Base-by-base conservation (phyloP, 495 filamentous ascomycete species). In the Rusavskia elegans region DNA sequence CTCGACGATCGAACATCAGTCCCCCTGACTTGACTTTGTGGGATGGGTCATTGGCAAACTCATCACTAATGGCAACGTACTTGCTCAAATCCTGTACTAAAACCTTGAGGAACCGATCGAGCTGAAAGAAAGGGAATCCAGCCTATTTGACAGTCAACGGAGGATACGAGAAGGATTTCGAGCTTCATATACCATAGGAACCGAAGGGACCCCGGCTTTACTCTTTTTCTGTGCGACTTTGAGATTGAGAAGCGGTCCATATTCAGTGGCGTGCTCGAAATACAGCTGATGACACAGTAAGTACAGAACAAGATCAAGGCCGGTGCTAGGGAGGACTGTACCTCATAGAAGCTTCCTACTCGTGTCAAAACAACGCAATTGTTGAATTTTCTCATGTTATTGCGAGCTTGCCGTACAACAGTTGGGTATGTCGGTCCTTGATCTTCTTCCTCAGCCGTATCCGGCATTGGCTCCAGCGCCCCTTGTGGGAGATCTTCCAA, bases 291-390 rank as follows among this genome's bases (percentile, higher is more conserved):
- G 9, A 27, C 54, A 11, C 23, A 29, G 19, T 46, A 16, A 46
- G 13, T 16, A 19, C 19, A 19, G 3, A n/a, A 7, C 20, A 9
- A 13, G 3, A 42, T 21, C 8, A 11, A 17, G 5, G n/a, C 40
- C n/a, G 3, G 16, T 3, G 9, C 8, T 3, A 13, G 40, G 6
- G 17, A 42, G 10, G 40, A 17, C 20, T 21, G 5, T 17, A 80
- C 75, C 68, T 97, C 92, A 68, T 97, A 98, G 66, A 98, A 98
- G 50, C 85, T 79, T 46, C 92, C 92, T 14, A 98, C 87, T 36
- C 89, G 75, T 4, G 92, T 98, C 50, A 98, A 68, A 20, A 98
- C 62, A 23, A 97, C 83, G 65, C 87, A 94, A 56, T 89, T 85
- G 58, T 81, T 78, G 69, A 93, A 95, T 57, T 82, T 87, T 52